A percentile compares a stretch with the other conserved stretches of the same genome.
Conservation (phyloP, 2,329 filamentous ascomycete species). For the Dothiorella sarmentorum region DNA sequence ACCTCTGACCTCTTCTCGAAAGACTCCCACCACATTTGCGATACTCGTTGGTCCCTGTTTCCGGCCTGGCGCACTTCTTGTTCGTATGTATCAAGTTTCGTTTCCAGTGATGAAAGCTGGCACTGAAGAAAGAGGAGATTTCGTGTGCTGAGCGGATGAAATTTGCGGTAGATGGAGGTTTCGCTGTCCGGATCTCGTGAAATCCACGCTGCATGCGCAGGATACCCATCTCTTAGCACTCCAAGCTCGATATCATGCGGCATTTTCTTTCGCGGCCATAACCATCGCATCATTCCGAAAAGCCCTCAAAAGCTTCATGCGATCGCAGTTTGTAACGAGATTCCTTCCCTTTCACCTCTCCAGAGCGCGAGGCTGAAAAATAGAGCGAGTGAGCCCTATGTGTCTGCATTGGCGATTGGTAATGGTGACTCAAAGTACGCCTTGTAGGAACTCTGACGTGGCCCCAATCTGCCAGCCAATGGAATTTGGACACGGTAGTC, state of each 20-base stretch:
- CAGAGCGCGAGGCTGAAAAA: too few relatives aligned
- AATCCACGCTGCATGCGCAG: neutral
- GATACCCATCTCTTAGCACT: neutral
- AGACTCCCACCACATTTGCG: neutral
- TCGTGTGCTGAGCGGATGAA: constrained; percentile 21
- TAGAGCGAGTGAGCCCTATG: too few relatives aligned
- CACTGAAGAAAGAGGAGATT: constrained; percentile 22
- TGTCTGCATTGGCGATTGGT: too few relatives aligned
- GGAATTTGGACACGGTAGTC: too few relatives aligned
- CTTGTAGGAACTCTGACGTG: too few relatives aligned
- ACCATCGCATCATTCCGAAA: too few relatives aligned
- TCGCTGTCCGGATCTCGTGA: constrained; percentile 19
- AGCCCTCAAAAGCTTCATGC: too few relatives aligned
- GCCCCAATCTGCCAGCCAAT: too few relatives aligned
- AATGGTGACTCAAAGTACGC: too few relatives aligned
- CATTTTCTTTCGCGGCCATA: too few relatives aligned
- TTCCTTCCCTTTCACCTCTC: too few relatives aligned
- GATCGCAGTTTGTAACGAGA: neutral
- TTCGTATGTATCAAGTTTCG: neutral
- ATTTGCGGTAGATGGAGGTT: constrained; percentile 24
- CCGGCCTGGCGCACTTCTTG: neutral
- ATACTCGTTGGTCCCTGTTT: neutral
- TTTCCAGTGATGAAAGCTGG: constrained; percentile 8
- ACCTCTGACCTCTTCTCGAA: neutral
- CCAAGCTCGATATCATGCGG: too few relatives aligned